Evolutionary conservation across 345 rosid species (phyloP), one percentile per base, ranked within the genome.

Genomic region (Cardamine chenopodiifolia): DNA sequence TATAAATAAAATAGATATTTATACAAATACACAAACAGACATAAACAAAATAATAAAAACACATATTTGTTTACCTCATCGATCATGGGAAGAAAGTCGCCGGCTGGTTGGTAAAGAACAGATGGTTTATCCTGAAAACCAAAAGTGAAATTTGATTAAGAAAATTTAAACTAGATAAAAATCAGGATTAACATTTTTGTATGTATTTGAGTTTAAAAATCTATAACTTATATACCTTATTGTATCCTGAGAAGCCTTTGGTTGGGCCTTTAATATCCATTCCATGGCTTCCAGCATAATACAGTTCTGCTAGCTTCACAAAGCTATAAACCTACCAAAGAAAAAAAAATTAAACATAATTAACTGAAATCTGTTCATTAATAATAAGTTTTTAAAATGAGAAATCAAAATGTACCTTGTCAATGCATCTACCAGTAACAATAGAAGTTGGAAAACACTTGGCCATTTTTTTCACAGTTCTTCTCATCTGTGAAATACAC

Each of bases 281-380:
- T 23, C 99, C 99, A 80, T 96, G 99, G 81, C 99, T 96, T 12
- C 99, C 99, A 5, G 99, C 98, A 56, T 96, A 96, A 82, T 96
- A 96, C 49, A 92, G 69, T 78, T 85, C 99, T 14, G 91, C 87
- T 75, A 96, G 29, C 63, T 83, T 86, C 48, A 96, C 98, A 79
- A 96, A 92, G 15, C 88, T 82, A 75, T 86, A 90, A 15, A 96
- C 97, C 98, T 93, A 50, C 22, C 72, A 28, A 32, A 18, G 3
- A 4, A 49, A 72, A 35, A 32, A 18, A 19, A 1, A 49, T 1
- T 2, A 1, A 18, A 56, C 2, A 23, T 22, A 61, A 10, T 20
- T 35, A 60, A 22, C 11, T 28, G 12, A 52, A 17, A 53, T 18
- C 18, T 2, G 9, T 19, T 58, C 20, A 58, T 6, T 13, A 22